Conservation (phyloP, 2,329 filamentous ascomycete genomes). For the Claviceps monticola region DNA sequence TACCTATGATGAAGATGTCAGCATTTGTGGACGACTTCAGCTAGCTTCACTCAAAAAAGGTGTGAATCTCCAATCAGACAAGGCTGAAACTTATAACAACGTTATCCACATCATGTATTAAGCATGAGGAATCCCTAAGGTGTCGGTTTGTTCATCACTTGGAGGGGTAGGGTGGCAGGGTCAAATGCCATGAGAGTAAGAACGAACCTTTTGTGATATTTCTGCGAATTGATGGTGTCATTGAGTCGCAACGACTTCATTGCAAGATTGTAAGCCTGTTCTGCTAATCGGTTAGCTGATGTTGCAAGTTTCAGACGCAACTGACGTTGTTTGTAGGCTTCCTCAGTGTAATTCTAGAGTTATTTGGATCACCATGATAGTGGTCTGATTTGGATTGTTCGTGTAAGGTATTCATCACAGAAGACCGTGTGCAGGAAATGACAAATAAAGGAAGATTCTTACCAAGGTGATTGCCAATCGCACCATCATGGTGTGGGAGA, state of each 20-base stretch:
- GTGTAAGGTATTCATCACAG: slow-evolving; percentile 23
- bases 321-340: slow-evolving; percentile 11
- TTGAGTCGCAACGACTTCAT: neutral
- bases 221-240: neutral
- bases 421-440: slow-evolving; percentile 5
- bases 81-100: slow-evolving; percentile 51
- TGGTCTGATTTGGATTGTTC: slow-evolving; percentile 54
- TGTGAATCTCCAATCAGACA: slow-evolving; percentile 41
- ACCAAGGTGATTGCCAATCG: slow-evolving; percentile 7
- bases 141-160: slow-evolving; percentile 48
- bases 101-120: slow-evolving; percentile 51
- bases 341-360: slow-evolving; percentile 44
- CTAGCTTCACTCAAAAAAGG: slow-evolving; percentile 8
- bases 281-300: neutral
- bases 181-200: neutral
- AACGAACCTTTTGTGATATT: slow-evolving; percentile 32
- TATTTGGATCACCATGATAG: slow-evolving; percentile 37
- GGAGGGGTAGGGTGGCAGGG: slow-evolving; percentile 11
- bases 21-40: slow-evolving; percentile 10
- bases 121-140: slow-evolving; percentile 55
- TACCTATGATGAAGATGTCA: slow-evolving; percentile 33
- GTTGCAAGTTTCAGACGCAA: neutral
- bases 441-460: slow-evolving; percentile 7
- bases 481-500: neutral
- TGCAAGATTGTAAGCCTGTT: too few species aligned